Conservation (phyloP, 345 rosid genomes). For the Sisymbrium altissimum region DNA sequence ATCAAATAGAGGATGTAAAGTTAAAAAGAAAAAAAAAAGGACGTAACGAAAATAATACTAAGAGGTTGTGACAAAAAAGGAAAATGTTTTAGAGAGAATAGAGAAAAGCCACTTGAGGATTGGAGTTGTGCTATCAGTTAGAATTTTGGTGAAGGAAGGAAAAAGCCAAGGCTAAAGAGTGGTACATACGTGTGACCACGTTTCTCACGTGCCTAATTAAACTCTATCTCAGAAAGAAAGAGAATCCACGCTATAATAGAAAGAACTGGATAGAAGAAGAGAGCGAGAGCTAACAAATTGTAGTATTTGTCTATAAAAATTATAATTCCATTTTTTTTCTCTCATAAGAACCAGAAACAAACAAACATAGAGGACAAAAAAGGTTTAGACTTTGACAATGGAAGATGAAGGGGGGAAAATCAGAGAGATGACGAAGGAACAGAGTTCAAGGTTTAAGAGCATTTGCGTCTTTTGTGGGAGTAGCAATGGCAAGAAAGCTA, state of each 20-base stretch:
- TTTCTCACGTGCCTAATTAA: slow-evolving; percentile 18
- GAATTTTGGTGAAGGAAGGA: background rate
- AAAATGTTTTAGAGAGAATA: background rate
- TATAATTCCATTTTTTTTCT: background rate
- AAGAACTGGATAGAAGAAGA: slow-evolving; percentile 4
- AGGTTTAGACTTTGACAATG: no score
- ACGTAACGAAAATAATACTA: no score
- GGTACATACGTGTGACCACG: background rate
- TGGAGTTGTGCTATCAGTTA: background rate
- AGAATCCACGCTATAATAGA: background rate
- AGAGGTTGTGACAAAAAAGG: background rate
- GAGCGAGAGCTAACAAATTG: background rate
- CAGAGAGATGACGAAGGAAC: slow-evolving; percentile 4
- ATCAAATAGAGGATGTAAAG: no score
- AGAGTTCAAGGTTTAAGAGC: slow-evolving; percentile 43
- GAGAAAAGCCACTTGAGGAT: background rate
- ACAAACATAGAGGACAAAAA: background rate
- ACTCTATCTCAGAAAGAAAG: background rate
- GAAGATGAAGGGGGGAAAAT: slow-evolving; percentile 12
- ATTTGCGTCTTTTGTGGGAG: slow-evolving; percentile 83
- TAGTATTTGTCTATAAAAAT: background rate
- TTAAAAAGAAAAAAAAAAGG: no score
- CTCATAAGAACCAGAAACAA: background rate
- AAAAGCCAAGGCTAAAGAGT: background rate
- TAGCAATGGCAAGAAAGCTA: slow-evolving; percentile 71